Evolutionary conservation across 208 protist genomes (phyloP), one percentile per base, ranked within the genome.

Genomic region (Leishmania amazonensis): DNA sequence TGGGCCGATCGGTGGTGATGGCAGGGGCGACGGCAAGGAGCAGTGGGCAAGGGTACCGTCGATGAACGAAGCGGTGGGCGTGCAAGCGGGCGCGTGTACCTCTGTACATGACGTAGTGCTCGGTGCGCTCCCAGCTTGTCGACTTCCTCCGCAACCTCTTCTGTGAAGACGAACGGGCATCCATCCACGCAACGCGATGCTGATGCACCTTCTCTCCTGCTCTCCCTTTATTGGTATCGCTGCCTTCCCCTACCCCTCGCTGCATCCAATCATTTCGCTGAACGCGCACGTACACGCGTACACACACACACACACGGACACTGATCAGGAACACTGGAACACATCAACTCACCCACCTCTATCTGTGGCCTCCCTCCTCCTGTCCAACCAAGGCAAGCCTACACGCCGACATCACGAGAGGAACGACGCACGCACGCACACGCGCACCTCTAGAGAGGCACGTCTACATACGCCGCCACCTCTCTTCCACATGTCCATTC

Each of bases 401-500:
- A 28, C 67, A 31, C 67, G 49, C 67, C 35, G 31, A 80, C 31
- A 31, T 64, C 28, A 24, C 6, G 17, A 28, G 28, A 21, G 21
- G 62, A 62, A 19, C 15, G 11, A 74, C 67, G 60, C 47, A 38
- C 40, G 70, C 15, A 31, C 40, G 1, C 49, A 40, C 45, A 70
- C 15, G 57, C 9, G 3, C 76, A 45, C 67, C 45, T 53, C 67
- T 79, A 79, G 54, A 60, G 13, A 78, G 21, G 68, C 35, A 85
- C 31, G 64, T 35, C 21, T 9, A 79, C n/a, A 35, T 45, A 62
- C 17, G 24, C 64, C 31, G 28, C 49, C 13, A 19, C 71, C 24
- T 58, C 72, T 45, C 72, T 57, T 45, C 19, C 72, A 76, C 51
- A 87, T 83, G 78, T 58, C 76, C 15, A 76, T 79, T 31, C 47